Evolutionary conservation across 2,329 filamentous ascomycete species (phyloP), one percentile per base, ranked within the genome.

Genomic region (Rutstroemia sp.): DNA sequence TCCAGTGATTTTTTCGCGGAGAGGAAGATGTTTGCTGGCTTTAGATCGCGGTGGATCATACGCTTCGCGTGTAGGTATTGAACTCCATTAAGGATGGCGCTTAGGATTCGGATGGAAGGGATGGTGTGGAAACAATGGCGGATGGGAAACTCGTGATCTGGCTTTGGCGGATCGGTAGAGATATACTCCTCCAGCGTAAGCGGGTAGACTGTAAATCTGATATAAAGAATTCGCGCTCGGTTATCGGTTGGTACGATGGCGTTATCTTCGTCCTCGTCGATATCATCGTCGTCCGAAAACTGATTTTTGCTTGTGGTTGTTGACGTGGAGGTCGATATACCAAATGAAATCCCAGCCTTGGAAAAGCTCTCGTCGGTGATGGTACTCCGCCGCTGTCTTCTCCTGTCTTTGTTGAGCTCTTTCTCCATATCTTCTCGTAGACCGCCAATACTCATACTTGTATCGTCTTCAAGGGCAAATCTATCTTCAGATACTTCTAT

Each of bases 11-110:
- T 69, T 18, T 73, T 69, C n/a, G 76, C 66, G 2, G 79, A 79
- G 0, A 88, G 71, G 68, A 88, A 86, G 27, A 88, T 80, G 61
- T 88, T 88, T 3, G 79, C 81, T 0, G 85, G 85, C 63, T 88
- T 88, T 21, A 88, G 73, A 64, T 88, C 85, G 9, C 84, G 79
- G 63, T 88, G 85, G 0, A 86, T 76, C 49, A 87, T 79, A 5
- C 76, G 75, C 58, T 81, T 75, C 0, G 73, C 70, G 62, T 88
- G 85, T 2, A 87, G 74, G 63, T 88, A 87, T 57, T 83, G 77
- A 3, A 87, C 77, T 1, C 84, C 85, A 8, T 82, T 78, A 1
- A 86, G 70, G 30, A 87, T 79, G 1, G 77, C 76, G 12, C 79
- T 69, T n/a, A 87, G 72, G 1, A 88, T 71, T 34, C 74, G 73